Conservation (phyloP, 352 stramenopile genomes). For the Halophytophthora batemanensis region DNA sequence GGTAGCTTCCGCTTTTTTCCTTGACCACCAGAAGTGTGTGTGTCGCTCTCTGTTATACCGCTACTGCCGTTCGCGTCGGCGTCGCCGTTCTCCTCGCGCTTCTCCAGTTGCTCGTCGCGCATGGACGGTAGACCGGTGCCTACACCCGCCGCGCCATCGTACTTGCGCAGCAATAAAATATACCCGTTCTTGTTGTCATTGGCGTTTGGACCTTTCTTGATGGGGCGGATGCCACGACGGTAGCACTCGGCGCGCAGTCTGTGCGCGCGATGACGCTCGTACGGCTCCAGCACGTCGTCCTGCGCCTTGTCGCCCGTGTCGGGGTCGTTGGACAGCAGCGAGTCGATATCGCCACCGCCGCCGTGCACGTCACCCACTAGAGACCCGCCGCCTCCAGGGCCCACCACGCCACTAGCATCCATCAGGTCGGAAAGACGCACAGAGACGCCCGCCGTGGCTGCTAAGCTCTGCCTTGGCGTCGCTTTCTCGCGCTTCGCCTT, state of each 20-base stretch:
- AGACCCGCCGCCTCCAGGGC: constrained; percentile 4
- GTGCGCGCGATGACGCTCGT: constrained; percentile 72
- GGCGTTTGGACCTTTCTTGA: constrained; percentile 80
- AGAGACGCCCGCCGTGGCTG: no score
- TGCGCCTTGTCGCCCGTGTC: constrained; percentile 27
- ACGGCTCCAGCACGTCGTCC: constrained; percentile 59
- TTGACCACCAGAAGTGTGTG: constrained; percentile 20
- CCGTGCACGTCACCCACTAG: constrained; percentile 46
- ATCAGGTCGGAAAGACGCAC: constrained; percentile 5
- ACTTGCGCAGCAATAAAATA: constrained; percentile 63
- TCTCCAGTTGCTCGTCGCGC: constrained; percentile 20
- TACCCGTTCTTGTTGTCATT: constrained; percentile 87
- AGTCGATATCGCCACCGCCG: constrained; percentile 61
- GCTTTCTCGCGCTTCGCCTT: no score
- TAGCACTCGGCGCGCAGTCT: constrained; percentile 80
- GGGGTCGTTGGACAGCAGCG: constrained; percentile 47
- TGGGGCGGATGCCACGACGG: constrained; percentile 62
- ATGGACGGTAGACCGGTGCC: constrained; percentile 10
- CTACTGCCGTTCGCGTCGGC: constrained; percentile 3
- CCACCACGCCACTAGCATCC: constrained; percentile 14
- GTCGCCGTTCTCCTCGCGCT: constrained; percentile 21
- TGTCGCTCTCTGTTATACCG: constrained; percentile 11
- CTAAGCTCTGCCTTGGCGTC: no score
- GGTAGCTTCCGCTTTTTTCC: constrained; percentile 57
- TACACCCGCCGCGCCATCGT: constrained; percentile 32